These are phyloP conservation scores for Fomitiporia mediterranea DNA, from an alignment of 1,284 basidiomycete genomes.

Conservation along the genomic window DNA sequence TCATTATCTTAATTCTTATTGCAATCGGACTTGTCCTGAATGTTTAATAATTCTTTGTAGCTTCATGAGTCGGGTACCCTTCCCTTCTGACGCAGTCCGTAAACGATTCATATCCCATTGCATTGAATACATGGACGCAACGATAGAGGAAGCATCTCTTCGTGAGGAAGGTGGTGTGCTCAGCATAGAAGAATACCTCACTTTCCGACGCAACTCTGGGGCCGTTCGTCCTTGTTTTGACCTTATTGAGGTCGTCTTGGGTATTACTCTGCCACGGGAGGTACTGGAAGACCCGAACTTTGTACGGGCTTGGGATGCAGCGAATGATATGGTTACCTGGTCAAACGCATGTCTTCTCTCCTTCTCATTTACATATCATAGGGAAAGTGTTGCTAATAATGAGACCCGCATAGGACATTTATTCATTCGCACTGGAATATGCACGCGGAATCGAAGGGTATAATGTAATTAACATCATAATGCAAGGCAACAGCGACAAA, in stretches of 20 bases:
- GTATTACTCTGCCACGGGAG: slow-evolving; percentile 17
- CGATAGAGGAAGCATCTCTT: not conserved
- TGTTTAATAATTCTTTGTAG: not conserved
- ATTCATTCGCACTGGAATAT: slow-evolving; percentile 69
- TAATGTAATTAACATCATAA: slow-evolving; percentile 62
- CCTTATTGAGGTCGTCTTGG: slow-evolving; percentile 14
- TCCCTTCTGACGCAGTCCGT: not conserved
- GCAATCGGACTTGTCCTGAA: not conserved
- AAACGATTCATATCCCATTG: slow-evolving; percentile 10
- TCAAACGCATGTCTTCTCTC: slow-evolving; percentile 10
- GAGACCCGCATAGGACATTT: slow-evolving; percentile 49
- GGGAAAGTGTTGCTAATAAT: not conserved
- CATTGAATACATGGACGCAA: slow-evolving; percentile 1
- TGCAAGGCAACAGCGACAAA: slow-evolving; percentile 47
- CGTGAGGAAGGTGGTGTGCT: not conserved
- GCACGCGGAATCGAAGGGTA: slow-evolving; percentile 57
- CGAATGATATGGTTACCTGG: slow-evolving; percentile 8
- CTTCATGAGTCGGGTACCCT: slow-evolving; percentile 1
- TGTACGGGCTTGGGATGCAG: slow-evolving; percentile 2
- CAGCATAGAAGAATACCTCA: slow-evolving; percentile 31
- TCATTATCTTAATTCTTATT: not conserved
- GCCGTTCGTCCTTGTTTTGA: slow-evolving; percentile 16
- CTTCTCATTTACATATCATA: slow-evolving; percentile 2
- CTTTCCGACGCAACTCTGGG: slow-evolving; percentile 13
- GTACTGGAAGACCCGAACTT: slow-evolving; percentile 16